Evolutionary conservation across 805 yeast genomes (phyloP), one percentile per base, ranked within the genome.

Genomic region (Naumovozyma dairenensis): DNA sequence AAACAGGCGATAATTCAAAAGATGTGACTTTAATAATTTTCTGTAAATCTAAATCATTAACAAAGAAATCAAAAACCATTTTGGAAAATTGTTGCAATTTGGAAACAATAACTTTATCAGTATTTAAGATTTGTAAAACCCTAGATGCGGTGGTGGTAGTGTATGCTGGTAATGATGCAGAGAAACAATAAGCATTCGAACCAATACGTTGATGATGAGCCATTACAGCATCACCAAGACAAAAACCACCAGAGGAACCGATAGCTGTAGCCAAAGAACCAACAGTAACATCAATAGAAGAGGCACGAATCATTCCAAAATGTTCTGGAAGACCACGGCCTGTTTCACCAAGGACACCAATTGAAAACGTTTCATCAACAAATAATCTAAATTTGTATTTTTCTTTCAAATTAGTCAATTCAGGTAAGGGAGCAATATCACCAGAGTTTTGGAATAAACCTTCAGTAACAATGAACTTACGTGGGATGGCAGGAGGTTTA

Each of bases 131-230:
- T 12, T 63, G 50, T 26, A 84, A 63, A 0, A 72, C 70, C 34
- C 65, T 65, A 1, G 82, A 70, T 1, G 71, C 72, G 2, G 77
- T 76, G 36, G 65, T 69, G 1, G 94, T 94, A 28, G 85, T 72
- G 59, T 81, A 89, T 16, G 96, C 93, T 9, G 98, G 97, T 54
- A 89, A 71, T 1, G 96, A 73, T 6, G 98, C 98, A 49, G 94
- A 81, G 57, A 84, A 92, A 40, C 92, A 92, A 55, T 85, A 92
- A 3, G 95, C 96, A 44, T 69, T 68, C 10, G 94, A 83, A 16
- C 85, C 80, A 49, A 92, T 80, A 56, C 94, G 76, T 67, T 92
- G 98, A 62, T 89, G 95, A 46, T 78, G 77, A 21, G 86, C 74
- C 85, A 92, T 84, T 35, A 79, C 79, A 17, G 64, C 59, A 27